Evolutionary conservation across 2,329 filamentous ascomycete species (phyloP), one percentile per base, ranked within the genome.

Genomic region (Verticillium longisporum): DNA sequence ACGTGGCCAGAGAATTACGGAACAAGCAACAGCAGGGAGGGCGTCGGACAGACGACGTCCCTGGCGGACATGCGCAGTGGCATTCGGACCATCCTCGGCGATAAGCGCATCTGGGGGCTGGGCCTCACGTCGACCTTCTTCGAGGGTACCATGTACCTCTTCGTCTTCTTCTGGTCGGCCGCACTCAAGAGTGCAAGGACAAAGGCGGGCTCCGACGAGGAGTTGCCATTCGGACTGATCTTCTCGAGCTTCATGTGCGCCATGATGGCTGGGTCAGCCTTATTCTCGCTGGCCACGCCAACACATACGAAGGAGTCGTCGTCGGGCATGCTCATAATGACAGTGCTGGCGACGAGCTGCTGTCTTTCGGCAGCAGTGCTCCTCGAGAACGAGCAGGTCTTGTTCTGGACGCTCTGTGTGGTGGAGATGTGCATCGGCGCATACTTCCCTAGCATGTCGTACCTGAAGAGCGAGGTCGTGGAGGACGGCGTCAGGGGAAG

Each of bases 101-200:
- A 82, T 65, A 78, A 76, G 55, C 77, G 78, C 2, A 78, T 86
- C 58, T 68, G 83, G 18, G 75, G 80, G 1, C 72, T 87, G 4
- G 78, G 75, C 2, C 70, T 86, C 53, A 77, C 79, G 3, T 81
- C 82, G 4, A 84, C 79, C 61, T 78, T 84, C 68, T 86, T 87
- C 66, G 85, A 88, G 71, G 83, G 83, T 21, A 78, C 82, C 33
- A 83, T 87, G 75, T 87, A 86, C 67, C 75, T 87, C 11, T 86
- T 86, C 67, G 81, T 87, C 61, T 87, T 86, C 70, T 86, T 85
- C 73, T 86, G 84, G 80, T 81, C 83, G 0, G 80, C 82, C 1
- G 79, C 82, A 3, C 72, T 87, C n/a, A 80, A 75, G 62, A 73
- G 74, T 14, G 73, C 76, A 11, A 74, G 75, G 50, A 66, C 68